These are phyloP conservation scores for Chloromonas sp. DNA, from an alignment of 163 green algal species.

Conservation along the genomic window DNA sequence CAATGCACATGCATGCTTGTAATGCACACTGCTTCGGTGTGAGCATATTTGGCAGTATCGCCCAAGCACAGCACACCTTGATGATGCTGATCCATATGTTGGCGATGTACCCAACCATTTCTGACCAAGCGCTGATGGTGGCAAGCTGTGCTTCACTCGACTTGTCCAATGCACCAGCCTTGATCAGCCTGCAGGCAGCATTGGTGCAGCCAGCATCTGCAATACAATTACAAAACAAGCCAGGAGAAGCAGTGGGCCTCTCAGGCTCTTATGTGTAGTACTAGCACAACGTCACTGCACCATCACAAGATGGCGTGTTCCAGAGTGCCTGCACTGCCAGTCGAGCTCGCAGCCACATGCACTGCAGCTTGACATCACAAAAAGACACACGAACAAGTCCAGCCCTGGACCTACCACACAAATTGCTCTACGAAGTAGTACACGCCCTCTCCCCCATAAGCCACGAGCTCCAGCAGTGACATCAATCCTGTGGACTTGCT, in stretches of 20 bases:
- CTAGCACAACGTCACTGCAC: no score
- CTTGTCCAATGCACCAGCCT: conserved; percentile 63
- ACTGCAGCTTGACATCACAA: neutral
- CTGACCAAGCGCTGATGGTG: conserved; percentile 46
- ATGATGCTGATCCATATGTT: conserved; percentile 52
- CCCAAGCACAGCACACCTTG: conserved; percentile 14
- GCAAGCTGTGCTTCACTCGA: conserved; percentile 35
- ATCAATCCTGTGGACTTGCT: conserved; percentile 23
- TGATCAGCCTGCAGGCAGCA: conserved; percentile 53
- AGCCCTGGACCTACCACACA: conserved; percentile 40
- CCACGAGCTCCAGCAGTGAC: conserved; percentile 51
- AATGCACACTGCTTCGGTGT: no score
- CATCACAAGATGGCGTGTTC: no score
- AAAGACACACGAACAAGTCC: neutral
- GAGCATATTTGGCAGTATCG: no score
- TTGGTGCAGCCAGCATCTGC: no score
- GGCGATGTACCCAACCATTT: conserved; percentile 64
- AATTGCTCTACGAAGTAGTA: conserved; percentile 85
- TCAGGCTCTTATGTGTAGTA: no score
- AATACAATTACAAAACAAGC: no score
- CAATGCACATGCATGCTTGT: no score
- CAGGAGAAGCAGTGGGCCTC: no score
- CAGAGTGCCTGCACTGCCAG: no score
- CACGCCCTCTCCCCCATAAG: conserved; percentile 55
- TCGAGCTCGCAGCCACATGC: no score